A percentile compares a stretch with the other conserved stretches of the same genome.
phyloP scores from a whole-genome alignment of 1,139 yeast genomes.

The Protomyces macrosporus region DNA sequence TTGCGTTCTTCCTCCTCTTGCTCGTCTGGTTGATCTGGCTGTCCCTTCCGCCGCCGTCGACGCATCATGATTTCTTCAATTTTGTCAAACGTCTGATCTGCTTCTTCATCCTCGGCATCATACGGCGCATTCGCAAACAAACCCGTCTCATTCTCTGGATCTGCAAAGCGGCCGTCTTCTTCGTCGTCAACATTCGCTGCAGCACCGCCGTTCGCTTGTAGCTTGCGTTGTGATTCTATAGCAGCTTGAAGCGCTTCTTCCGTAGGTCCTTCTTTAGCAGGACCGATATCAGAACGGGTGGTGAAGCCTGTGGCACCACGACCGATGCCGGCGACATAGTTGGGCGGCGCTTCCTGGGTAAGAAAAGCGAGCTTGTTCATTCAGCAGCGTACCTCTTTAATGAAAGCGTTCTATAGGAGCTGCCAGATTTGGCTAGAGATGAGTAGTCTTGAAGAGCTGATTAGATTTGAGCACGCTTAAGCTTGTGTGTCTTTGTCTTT shows the following conservation, averaged over 20 bases:
- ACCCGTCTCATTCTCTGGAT: conserved; percentile 43
- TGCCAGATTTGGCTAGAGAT: too few relatives aligned
- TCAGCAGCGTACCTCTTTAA: too few relatives aligned
- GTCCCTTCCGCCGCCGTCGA: conserved; percentile 39
- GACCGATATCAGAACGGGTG: conserved; percentile 71
- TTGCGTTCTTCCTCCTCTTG: conserved; percentile 11
- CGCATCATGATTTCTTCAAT: conserved; percentile 55
- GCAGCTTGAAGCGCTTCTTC: conserved; percentile 42
- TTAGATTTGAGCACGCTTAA: too few relatives aligned
- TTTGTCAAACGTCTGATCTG: conserved; percentile 61
- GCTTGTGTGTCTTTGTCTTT: neutral
- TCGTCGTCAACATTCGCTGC: conserved; percentile 35
- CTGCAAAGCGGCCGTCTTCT: conserved; percentile 39
- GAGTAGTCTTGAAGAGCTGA: too few relatives aligned
- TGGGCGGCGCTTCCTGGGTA: conserved; percentile 82
- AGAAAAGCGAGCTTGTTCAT: conserved; percentile 45
- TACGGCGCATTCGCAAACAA: conserved; percentile 36
- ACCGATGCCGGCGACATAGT: conserved; percentile 88
- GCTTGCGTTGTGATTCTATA: conserved; percentile 39
- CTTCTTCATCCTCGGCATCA: conserved; percentile 65
- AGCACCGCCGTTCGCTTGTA: conserved; percentile 39
- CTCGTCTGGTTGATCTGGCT: conserved; percentile 5
- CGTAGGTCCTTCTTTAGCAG: conserved; percentile 43
- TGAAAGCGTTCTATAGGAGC: too few relatives aligned
- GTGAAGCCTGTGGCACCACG: conserved; percentile 94